Evolutionary conservation across 2,329 filamentous ascomycete genomes (phyloP).

Genomic region (Nemania sp.): DNA sequence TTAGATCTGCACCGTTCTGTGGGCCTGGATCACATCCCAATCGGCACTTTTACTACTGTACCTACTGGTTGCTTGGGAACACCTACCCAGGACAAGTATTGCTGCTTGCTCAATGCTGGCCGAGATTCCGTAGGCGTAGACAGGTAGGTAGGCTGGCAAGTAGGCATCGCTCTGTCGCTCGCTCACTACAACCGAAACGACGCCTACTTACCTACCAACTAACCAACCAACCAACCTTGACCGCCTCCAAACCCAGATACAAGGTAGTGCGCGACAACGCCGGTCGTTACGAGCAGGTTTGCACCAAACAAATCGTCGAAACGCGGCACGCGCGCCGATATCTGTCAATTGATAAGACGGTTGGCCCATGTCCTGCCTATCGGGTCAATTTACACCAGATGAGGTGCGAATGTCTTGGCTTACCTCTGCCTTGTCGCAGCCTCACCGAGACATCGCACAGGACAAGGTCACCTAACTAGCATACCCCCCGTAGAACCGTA

Average conservation of each 20-base stretch:
- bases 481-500: not conserved
- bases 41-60: slow-evolving; percentile 30
- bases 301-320: slow-evolving; percentile 35
- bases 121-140: slow-evolving; percentile 18
- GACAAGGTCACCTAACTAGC: slow-evolving; percentile 17
- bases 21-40: slow-evolving; percentile 29
- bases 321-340: slow-evolving; percentile 32
- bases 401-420: slow-evolving; percentile 39
- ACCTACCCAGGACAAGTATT: not conserved
- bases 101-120: not conserved
- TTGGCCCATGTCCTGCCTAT: slow-evolving; percentile 11
- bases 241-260: slow-evolving; percentile 32
- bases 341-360: slow-evolving; percentile 31
- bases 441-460: slow-evolving; percentile 40
- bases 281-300: slow-evolving; percentile 11
- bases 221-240: slow-evolving; percentile 23
- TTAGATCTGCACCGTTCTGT: slow-evolving; percentile 20
- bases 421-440: slow-evolving; percentile 40
- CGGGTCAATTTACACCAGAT: not conserved
- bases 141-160: too few species aligned
- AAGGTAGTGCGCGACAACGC: slow-evolving; percentile 15
- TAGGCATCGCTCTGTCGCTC: not conserved
- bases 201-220: slow-evolving; percentile 14
- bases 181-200: too few species aligned
- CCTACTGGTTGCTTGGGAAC: slow-evolving; percentile 2